Evolutionary conservation across 495 filamentous ascomycete genomes (phyloP), one percentile per base, ranked within the genome.

Genomic region (Chlorociboria aeruginascens): DNA sequence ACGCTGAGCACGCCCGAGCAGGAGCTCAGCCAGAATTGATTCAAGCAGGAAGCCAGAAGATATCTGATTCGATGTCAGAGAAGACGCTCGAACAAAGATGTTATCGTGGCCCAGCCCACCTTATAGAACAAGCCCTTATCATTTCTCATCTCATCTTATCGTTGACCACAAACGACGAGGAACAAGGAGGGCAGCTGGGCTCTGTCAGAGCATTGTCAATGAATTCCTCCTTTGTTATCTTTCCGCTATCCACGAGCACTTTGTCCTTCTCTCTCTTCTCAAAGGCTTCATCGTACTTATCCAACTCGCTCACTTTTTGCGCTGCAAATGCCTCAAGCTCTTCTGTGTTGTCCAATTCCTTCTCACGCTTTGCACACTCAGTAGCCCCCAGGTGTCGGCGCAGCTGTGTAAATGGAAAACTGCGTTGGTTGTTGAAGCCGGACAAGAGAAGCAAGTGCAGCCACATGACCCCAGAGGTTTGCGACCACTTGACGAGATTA

Each of bases 391-490:
- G 8, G 50, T 64, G 54, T 42, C 31, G 55, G 11, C 54, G 53
- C 30, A 66, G 54, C 16, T 64, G 46, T 8, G 39, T 17, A 42
- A 42, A 42, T 3, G 39, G 39, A 16, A 42, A 29, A 7, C 39
- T 42, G 46, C 54, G 50, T 50, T 63, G 55, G 17, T 42, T 4
- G 32, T 58, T 63, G 38, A 66, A 66, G 36, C 60, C 62, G 44
- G 49, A 56, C 40, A 52, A 60, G 32, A 65, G 53, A 3, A 61
- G 52, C 56, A 65, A 62, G 49, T 65, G 56, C 9, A 62, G 35
- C 61, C 63, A 66, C 61, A 66, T 66, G 32, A 59, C 61, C 25
- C 60, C 60, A 6, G 61, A 63, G 35, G 11, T 37, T 35, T 49
- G 32, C 32, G 46, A 49, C 40, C 46, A 35, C 46, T 28, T 56